Percentiles rank a stretch among this genome's conserved stretches.
These are phyloP conservation scores for Eimeria falciformis DNA, from an alignment of 169 alveolate genomes.

Conservation along the genomic window DNA sequence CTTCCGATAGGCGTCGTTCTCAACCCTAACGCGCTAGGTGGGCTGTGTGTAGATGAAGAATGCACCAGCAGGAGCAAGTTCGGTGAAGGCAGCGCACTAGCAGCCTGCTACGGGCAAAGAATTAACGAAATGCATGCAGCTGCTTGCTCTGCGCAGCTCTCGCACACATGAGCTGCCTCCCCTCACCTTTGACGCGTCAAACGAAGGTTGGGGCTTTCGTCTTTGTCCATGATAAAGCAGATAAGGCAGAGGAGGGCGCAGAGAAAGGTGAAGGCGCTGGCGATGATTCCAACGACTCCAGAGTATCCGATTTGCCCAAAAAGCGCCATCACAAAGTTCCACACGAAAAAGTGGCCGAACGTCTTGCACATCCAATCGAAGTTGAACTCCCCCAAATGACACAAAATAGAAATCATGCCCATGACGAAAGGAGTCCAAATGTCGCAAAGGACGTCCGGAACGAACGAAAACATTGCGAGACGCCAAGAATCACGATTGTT, in stretches of 20 bases:
- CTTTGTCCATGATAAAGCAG: slow-evolving; percentile 55
- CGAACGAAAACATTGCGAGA: slow-evolving; percentile 68
- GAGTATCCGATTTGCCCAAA: slow-evolving; percentile 73
- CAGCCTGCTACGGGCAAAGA: too few species aligned
- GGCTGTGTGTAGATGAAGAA: too few species aligned
- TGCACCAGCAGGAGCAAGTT: too few species aligned
- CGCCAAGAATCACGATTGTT: slow-evolving; percentile 52
- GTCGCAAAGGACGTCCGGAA: slow-evolving; percentile 62
- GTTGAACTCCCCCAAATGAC: slow-evolving; percentile 67
- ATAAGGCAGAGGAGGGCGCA: slow-evolving; percentile 50
- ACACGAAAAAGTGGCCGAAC: slow-evolving; percentile 68
- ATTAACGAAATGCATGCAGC: too few species aligned
- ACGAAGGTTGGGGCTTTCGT: slow-evolving; percentile 59
- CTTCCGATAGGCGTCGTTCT: too few species aligned
- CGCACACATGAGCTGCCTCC: too few species aligned
- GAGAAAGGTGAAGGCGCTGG: slow-evolving; percentile 63
- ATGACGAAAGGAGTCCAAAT: slow-evolving; percentile 64
- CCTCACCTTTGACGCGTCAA: slow-evolving; percentile 7
- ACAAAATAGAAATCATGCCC: slow-evolving; percentile 68
- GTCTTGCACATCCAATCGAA: slow-evolving; percentile 58
- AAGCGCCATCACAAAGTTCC: slow-evolving; percentile 66
- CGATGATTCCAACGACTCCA: slow-evolving; percentile 73
- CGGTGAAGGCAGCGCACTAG: too few species aligned
- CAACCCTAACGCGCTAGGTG: too few species aligned
- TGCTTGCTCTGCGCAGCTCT: too few species aligned